phyloP scores from a whole-genome alignment of 805 yeast species.

The Saccharomycopsis schoenii region DNA sequence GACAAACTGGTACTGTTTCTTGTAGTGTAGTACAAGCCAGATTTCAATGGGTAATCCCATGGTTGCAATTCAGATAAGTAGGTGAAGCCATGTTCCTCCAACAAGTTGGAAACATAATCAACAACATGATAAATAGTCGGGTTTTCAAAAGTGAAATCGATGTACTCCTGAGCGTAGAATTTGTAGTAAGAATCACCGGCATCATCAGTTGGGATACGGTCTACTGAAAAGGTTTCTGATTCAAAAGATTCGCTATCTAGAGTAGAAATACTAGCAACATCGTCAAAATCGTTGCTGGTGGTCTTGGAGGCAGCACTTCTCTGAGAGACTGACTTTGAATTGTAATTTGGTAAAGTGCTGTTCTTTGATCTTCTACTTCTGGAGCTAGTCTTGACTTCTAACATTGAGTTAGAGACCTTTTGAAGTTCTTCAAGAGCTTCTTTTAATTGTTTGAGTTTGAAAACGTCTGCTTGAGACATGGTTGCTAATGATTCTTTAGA shows the following conservation, averaged over 20 bases:
- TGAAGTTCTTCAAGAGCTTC: background rate
- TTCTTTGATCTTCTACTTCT: background rate
- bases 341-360: background rate
- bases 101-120: conserved; percentile 34
- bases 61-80: conserved; percentile 53
- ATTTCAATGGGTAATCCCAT: conserved; percentile 36
- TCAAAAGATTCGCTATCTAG: background rate
- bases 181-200: conserved; percentile 21
- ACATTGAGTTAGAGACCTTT: background rate
- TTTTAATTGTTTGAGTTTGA: background rate
- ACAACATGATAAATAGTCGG: conserved; percentile 77
- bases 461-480: background rate
- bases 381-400: background rate
- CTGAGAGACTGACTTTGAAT: background rate
- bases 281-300: background rate
- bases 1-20: conserved; percentile 60
- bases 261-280: background rate
- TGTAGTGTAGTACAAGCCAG: conserved; percentile 55
- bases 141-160: conserved; percentile 58
- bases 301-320: background rate
- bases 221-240: background rate
- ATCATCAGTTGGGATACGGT: background rate
- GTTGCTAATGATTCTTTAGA: background rate
- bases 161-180: conserved; percentile 38
- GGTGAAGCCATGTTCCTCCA: conserved; percentile 52